These are phyloP conservation scores for Lepiota venenata DNA, from an alignment of 768 basidiomycete species.

Conservation along the genomic window DNA sequence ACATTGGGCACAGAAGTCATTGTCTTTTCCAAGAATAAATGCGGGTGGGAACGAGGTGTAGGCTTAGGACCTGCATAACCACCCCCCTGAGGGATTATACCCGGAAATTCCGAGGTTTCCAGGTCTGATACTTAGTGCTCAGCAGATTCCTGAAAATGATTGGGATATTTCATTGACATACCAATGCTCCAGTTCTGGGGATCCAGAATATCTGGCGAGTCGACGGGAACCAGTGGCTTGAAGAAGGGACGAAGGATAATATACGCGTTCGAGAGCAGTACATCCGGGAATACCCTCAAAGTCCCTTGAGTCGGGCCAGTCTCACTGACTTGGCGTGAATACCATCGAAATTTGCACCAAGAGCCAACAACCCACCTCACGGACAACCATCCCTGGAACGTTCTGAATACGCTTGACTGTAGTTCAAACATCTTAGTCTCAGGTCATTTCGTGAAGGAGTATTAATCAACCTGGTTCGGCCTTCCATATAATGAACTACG, in stretches of 20 bases:
- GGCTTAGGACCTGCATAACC: conserved; percentile 44
- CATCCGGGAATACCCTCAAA: conserved; percentile 63
- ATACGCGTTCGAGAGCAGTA: conserved; percentile 67
- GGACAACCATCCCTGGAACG: conserved; percentile 79
- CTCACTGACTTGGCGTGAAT: conserved; percentile 32
- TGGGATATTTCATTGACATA: conserved; percentile 13
- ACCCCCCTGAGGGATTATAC: conserved; percentile 36
- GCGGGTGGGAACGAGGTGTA: conserved; percentile 58
- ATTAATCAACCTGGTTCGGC: conserved; percentile 39
- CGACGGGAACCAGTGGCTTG: conserved; percentile 38
- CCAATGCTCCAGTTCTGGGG: conserved; percentile 56
- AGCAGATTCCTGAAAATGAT: neutral
- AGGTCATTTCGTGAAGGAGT: neutral
- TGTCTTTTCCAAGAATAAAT: conserved; percentile 56
- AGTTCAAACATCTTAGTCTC: conserved; percentile 1
- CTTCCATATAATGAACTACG: conserved; percentile 61
- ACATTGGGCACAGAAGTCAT: conserved; percentile 75
- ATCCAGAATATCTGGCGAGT: conserved; percentile 40
- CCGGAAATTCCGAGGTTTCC: conserved; percentile 48
- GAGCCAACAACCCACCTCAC: conserved; percentile 42
- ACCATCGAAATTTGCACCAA: neutral
- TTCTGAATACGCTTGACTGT: conserved; percentile 49
- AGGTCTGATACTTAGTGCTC: conserved; percentile 32
- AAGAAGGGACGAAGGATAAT: conserved; percentile 78
- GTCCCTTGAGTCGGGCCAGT: conserved; percentile 71